phyloP scores from a whole-genome alignment of 176 grass and related monocot species.

The Pharus latifolius region DNA sequence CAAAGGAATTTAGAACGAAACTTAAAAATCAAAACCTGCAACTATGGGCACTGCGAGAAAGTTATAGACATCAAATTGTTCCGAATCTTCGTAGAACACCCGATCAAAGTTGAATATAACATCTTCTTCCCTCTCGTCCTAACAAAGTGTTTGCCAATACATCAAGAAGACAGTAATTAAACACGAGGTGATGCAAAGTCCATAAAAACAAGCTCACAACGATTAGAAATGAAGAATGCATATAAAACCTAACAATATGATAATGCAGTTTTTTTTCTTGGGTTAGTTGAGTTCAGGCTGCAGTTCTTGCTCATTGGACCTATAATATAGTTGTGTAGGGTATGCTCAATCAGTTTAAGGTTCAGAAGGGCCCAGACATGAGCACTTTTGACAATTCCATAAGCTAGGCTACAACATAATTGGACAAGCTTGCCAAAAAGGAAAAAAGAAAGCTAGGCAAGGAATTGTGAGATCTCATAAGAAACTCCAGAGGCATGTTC shows the following conservation, averaged over 20 bases:
- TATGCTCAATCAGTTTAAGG: not conserved
- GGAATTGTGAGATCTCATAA: not conserved
- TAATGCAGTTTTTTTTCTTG: not conserved
- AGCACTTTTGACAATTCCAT: not conserved
- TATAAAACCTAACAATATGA: not conserved
- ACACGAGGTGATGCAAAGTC: not conserved
- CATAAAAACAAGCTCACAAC: not conserved
- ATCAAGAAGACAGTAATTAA: slow-evolving; percentile 1
- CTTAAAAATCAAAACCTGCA: slow-evolving; percentile 30
- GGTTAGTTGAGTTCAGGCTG: not conserved
- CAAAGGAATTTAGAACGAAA: not conserved
- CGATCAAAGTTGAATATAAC: slow-evolving; percentile 66
- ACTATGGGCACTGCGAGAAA: slow-evolving; percentile 61
- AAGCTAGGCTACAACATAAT: no score
- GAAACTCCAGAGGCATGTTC: not conserved
- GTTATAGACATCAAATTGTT: slow-evolving; percentile 62
- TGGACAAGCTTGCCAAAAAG: no score
- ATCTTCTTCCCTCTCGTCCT: slow-evolving; percentile 83
- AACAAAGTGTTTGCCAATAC: not conserved
- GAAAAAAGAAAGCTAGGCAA: no score
- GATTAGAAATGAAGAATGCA: not conserved
- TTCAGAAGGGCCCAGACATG: not conserved
- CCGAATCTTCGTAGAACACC: slow-evolving; percentile 62
- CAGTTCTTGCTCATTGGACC: not conserved
- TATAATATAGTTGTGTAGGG: not conserved